These are phyloP conservation scores for Alliaria petiolata DNA, from an alignment of 345 rosid genomes.

Conservation along the genomic window DNA sequence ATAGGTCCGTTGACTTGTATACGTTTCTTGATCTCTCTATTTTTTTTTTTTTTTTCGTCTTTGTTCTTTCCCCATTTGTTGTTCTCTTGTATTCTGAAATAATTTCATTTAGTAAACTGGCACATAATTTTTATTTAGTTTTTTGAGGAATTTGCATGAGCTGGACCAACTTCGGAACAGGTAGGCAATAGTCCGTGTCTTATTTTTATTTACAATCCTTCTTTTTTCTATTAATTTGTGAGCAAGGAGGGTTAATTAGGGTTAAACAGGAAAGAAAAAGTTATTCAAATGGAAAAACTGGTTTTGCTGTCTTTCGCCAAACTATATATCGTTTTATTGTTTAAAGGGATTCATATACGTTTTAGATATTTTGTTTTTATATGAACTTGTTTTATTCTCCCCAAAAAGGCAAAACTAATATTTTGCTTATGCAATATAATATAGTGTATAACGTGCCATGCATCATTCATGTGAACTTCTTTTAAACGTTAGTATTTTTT, in stretches of 20 bases:
- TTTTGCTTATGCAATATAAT: neutral
- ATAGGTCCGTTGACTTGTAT: neutral
- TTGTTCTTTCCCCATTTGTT: neutral
- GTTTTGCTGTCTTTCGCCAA: neutral
- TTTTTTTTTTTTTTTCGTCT: neutral
- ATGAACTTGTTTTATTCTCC: neutral
- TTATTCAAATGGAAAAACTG: neutral
- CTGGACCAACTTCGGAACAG: too few species aligned
- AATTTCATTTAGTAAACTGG: neutral
- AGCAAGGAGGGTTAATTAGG: too few species aligned
- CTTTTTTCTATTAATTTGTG: too few species aligned
- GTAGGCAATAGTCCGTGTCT: neutral
- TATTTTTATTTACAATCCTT: neutral
- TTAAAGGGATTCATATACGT: too few species aligned
- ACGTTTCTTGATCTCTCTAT: conserved; percentile 4
- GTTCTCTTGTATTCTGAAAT: too few species aligned
- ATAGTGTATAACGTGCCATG: neutral
- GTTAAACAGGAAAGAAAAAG: neutral
- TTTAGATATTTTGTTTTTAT: too few species aligned
- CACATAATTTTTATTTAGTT: neutral
- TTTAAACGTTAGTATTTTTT: neutral
- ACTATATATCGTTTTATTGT: too few species aligned
- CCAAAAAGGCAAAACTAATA: neutral
- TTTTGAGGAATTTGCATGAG: neutral
- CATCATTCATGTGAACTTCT: conserved; percentile 1